Evolutionary conservation across 495 filamentous ascomycete species (phyloP).

Genomic region (Thermothielavioides terrestris): DNA sequence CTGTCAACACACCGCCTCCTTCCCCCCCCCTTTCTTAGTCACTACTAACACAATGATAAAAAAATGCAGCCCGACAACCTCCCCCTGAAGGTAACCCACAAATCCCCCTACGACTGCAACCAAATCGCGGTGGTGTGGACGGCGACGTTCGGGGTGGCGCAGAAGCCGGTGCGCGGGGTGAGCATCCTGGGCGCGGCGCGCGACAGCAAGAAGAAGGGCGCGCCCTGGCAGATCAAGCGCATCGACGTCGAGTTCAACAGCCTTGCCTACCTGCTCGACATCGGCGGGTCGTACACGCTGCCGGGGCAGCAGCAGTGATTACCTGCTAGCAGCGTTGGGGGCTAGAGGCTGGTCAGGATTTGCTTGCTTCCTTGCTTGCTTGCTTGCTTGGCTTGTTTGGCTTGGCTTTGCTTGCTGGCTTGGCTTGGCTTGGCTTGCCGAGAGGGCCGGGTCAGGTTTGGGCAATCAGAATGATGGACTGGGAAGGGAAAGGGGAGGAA

Average conservation of each 20-base stretch:
- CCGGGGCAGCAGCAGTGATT: conserved; percentile 2
- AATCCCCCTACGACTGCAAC: conserved; percentile 17
- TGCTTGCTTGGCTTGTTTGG: too few relatives aligned
- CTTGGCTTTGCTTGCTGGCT: too few relatives aligned
- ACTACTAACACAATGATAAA: neutral
- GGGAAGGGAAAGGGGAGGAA: neutral
- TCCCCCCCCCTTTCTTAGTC: neutral
- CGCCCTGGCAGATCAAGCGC: conserved; percentile 23
- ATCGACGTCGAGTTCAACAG: conserved; percentile 29
- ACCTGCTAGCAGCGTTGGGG: neutral
- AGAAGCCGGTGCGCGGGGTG: conserved; percentile 19
- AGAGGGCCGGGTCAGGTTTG: too few relatives aligned
- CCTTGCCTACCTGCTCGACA: conserved; percentile 18
- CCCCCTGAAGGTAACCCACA: conserved; percentile 4
- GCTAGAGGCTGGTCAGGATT: too few relatives aligned
- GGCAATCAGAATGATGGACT: neutral
- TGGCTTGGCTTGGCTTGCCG: too few relatives aligned
- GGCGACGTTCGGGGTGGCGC: conserved; percentile 13
- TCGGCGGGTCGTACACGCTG: conserved; percentile 15
- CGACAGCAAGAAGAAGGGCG: conserved; percentile 3
- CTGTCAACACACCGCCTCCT: neutral
- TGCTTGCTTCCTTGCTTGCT: too few relatives aligned
- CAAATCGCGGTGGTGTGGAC: conserved; percentile 23
- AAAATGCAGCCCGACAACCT: conserved; percentile 7
- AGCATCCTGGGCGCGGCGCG: conserved; percentile 20